phyloP scores from a whole-genome alignment of 2,329 filamentous ascomycete genomes.

The Teratosphaeria zuluensis region DNA sequence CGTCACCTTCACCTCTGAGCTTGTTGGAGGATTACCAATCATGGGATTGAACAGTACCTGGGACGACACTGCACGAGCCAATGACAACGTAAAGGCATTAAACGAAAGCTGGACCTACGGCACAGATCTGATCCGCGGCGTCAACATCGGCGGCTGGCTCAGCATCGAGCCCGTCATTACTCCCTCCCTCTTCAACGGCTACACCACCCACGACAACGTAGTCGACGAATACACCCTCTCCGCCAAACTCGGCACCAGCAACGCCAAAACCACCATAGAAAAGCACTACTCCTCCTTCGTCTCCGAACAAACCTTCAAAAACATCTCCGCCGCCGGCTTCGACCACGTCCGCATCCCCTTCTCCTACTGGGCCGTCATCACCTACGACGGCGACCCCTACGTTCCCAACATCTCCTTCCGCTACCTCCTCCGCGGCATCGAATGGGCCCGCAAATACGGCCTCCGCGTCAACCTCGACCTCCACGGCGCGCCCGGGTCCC shows the following conservation, averaged over 20 bases:
- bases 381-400: slow-evolving; percentile 80
- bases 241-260: slow-evolving; percentile 55
- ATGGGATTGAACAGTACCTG: slow-evolving; percentile 81
- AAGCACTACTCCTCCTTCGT: slow-evolving; percentile 87
- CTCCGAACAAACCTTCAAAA: slow-evolving; percentile 69
- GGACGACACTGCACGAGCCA: slow-evolving; percentile 73
- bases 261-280: slow-evolving; percentile 62
- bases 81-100: slow-evolving; percentile 69
- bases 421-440: slow-evolving; percentile 84
- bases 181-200: slow-evolving; percentile 74
- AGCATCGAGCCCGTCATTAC: slow-evolving; percentile 92
- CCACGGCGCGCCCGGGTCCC: slow-evolving; percentile 82
- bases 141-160: slow-evolving; percentile 92
- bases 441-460: slow-evolving; percentile 87
- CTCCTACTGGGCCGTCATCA: slow-evolving; percentile 87
- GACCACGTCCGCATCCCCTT: slow-evolving; percentile 96
- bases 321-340: slow-evolving; percentile 78
- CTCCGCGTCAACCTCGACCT: slow-evolving; percentile 87
- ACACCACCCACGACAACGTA: slow-evolving; percentile 51
- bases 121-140: slow-evolving; percentile 70
- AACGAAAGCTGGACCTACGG: slow-evolving; percentile 71
- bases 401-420: slow-evolving; percentile 81
- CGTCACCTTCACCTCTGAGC: slow-evolving; percentile 78
- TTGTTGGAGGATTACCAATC: slow-evolving; percentile 75
- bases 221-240: slow-evolving; percentile 84